Base-by-base conservation (phyloP, 441 rosid species). In the Caryocar brasiliense region DNA sequence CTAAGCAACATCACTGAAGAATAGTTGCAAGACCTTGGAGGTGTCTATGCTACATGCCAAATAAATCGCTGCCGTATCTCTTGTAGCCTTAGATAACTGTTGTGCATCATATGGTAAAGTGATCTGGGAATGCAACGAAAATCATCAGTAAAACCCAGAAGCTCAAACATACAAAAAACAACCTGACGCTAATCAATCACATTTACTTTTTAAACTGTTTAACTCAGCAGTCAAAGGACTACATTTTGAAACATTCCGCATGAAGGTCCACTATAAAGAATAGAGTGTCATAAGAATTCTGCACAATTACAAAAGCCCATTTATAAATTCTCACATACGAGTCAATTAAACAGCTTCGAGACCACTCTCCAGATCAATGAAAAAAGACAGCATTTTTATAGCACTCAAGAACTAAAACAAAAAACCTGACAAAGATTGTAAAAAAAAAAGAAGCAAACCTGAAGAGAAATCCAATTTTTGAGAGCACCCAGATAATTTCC, bases 401-500 rank as follows among this genome's bases (percentile, higher is more conserved):
- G n/a, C n/a, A n/a, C n/a, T n/a, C n/a, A n/a, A n/a, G n/a, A n/a
- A 9, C 6, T 2, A 39, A 30, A 40, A 14, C 12, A 50, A 40
- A 25, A 26, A 4, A 32, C n/a, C 22, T 20, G 11, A 10, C 7
- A 40, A 24, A 18, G 11, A 20, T n/a, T 14, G 7, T 22, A 35
- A 13, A 43, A 5, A 33, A 3, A 39, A 22, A 14, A 7, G 5
- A 5, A 52, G 23, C 35, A 15, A 56, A 90, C 88, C 98, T 86
- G 96, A 70, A 85, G 88, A 10, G 74, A 59, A 32, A 81, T 73
- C 93, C 95, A 91, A 54, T 85, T 87, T 59, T 85, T 87, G 21
- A 85, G 85, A 41, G 96, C 95, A 3, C 95, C 96, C 18, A 87
- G 93, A 76, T 91, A 87, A 67, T 87, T 86, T 32, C 98, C 96